Conservation (phyloP, 805 yeast genomes). For the Teunomyces barrocoloradensis region DNA sequence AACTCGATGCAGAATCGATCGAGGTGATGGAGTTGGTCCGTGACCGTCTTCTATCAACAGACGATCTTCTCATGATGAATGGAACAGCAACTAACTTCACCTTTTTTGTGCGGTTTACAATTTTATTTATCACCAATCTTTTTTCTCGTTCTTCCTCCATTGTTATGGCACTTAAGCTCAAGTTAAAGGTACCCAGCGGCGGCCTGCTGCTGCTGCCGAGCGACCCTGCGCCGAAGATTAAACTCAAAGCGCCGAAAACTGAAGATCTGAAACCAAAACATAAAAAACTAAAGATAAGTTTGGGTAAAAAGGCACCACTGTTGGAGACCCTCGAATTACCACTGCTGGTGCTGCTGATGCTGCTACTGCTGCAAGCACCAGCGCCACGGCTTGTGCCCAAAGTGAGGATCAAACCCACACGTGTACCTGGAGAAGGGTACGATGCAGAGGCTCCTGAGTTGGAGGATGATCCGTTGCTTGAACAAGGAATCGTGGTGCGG, state of each 20-base stretch:
- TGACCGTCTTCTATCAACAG: constrained; percentile 21
- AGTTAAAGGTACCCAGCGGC: constrained; percentile 11
- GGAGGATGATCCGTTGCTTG: constrained; percentile 91
- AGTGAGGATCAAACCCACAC: constrained; percentile 49
- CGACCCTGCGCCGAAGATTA: constrained; percentile 14
- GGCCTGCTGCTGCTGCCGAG: not conserved
- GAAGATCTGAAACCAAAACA: constrained; percentile 13
- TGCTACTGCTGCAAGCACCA: constrained; percentile 21
- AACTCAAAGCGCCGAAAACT: constrained; percentile 18
- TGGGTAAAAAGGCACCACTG: constrained; percentile 10
- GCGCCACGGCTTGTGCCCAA: constrained; percentile 26
- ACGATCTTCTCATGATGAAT: constrained; percentile 1
- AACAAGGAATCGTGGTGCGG: constrained; percentile 79
- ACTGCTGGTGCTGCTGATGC: constrained; percentile 1
- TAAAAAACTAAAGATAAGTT: constrained; percentile 25
- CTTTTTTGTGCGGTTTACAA: no score
- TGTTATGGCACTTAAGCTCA: constrained; percentile 16
- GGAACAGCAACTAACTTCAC: not conserved
- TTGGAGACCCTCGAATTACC: not conserved
- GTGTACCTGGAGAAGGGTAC: constrained; percentile 92
- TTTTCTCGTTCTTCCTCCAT: not conserved
- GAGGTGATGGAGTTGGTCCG: constrained; percentile 35
- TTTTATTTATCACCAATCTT: not conserved
- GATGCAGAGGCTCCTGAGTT: constrained; percentile 95
- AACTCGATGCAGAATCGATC: constrained; percentile 24